Evolutionary conservation across 768 basidiomycete species (phyloP).

Genomic region (Tylopilus sp.): DNA sequence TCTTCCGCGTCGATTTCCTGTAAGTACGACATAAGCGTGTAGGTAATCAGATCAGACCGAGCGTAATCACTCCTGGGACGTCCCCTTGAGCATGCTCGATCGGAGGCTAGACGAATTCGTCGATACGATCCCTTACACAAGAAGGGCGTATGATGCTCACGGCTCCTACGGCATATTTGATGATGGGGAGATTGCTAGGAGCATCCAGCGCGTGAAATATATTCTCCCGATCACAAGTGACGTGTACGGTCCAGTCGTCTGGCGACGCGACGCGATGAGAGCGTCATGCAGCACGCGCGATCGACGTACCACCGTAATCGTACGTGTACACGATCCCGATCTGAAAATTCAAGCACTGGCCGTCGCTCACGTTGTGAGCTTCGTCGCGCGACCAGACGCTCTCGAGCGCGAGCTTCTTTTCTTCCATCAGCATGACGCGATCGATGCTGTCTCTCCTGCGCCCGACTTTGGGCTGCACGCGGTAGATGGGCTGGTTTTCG

Average conservation of each 20-base stretch:
- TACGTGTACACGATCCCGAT: slow-evolving; percentile 27
- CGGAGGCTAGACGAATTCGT: slow-evolving; percentile 13
- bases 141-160: slow-evolving; percentile 1
- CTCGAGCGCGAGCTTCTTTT: slow-evolving; percentile 18
- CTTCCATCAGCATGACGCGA: slow-evolving; percentile 16
- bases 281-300: background rate
- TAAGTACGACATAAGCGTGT: background rate
- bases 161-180: slow-evolving; percentile 23
- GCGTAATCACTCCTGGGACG: background rate
- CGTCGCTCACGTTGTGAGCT: slow-evolving; percentile 21
- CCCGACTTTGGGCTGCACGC: slow-evolving; percentile 8
- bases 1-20: slow-evolving; percentile 25
- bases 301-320: slow-evolving; percentile 13
- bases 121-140: background rate
- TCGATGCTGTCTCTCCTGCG: slow-evolving; percentile 8
- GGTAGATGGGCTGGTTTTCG: slow-evolving; percentile 18
- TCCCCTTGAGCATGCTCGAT: slow-evolving; percentile 17
- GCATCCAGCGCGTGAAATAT: slow-evolving; percentile 7
- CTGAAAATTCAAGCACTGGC: slow-evolving; percentile 21
- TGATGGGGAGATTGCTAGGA: slow-evolving; percentile 18
- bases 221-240: slow-evolving; percentile 18
- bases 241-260: slow-evolving; percentile 29
- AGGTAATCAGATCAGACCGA: background rate
- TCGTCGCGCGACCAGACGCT: slow-evolving; percentile 25
- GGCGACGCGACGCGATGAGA: background rate